A percentile compares a stretch with the other conserved stretches of the same genome.
phyloP scores from a whole-genome alignment of 345 rosid genomes.

The Syzygium grande region DNA sequence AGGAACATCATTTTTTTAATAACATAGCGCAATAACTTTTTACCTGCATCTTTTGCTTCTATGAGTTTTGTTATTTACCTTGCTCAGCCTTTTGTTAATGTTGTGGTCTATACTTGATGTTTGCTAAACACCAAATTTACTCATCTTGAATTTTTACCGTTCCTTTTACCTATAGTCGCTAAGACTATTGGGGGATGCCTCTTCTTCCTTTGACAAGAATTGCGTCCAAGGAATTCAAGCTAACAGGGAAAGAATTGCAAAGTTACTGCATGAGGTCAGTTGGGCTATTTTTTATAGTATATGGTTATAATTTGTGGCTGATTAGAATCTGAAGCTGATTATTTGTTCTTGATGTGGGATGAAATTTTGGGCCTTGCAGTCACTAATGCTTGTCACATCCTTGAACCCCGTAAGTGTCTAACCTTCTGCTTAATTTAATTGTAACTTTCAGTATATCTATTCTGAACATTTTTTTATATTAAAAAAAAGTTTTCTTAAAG shows the following conservation, averaged over 20 bases:
- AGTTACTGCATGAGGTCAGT: conserved; percentile 82
- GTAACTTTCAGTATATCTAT: not conserved
- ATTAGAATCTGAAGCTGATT: conserved; percentile 1
- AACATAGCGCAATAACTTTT: not conserved
- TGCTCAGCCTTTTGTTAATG: not conserved
- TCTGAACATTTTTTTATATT: not conserved
- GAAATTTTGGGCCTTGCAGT: conserved; percentile 40
- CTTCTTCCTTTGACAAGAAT: conserved; percentile 90
- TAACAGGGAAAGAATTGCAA: conserved; percentile 76
- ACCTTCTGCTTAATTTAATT: not conserved
- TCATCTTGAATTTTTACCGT: not conserved
- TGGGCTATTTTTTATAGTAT: not conserved
- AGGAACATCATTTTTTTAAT: not conserved
- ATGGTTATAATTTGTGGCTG: not conserved
- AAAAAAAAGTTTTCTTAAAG: not conserved
- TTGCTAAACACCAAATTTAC: not conserved
- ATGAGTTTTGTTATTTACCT: not conserved
- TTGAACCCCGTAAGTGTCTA: conserved; percentile 74
- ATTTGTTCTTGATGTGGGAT: conserved; percentile 9
- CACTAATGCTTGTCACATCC: conserved; percentile 95
- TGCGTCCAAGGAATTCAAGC: conserved; percentile 90
- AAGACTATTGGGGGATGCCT: conserved; percentile 89
- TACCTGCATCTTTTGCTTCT: not conserved
- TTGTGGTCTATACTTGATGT: not conserved
- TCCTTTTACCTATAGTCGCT: conserved; percentile 41